Evolutionary conservation across 495 filamentous ascomycete genomes (phyloP).

Genomic region (Cercophora samala): DNA sequence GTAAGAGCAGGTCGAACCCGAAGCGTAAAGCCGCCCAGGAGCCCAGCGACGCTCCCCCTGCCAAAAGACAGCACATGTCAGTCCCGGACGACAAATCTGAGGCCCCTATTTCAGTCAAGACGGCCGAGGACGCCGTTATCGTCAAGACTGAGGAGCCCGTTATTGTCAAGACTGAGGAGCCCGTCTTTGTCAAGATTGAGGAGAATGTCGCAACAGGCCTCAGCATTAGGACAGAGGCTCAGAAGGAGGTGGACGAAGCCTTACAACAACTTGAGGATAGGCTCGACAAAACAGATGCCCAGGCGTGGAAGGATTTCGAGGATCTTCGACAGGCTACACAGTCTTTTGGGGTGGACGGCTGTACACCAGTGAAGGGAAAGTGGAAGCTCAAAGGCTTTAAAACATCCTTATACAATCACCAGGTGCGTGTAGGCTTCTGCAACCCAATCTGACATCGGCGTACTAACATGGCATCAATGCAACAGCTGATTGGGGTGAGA

Average conservation of each 20-base stretch:
- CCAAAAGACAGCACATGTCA: neutral
- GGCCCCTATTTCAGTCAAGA: neutral
- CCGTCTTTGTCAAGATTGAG: neutral
- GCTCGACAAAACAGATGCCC: neutral
- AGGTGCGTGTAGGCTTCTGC: neutral
- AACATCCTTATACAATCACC: slow-evolving; percentile 45
- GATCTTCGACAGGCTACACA: neutral
- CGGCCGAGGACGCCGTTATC: no score
- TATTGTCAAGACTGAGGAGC: no score
- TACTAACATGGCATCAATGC: neutral
- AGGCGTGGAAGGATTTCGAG: neutral
- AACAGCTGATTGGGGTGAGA: slow-evolving; percentile 51
- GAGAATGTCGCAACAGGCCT: neutral
- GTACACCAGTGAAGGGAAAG: slow-evolving; percentile 5
- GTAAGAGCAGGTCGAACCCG: neutral
- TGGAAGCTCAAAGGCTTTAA: slow-evolving; percentile 33
- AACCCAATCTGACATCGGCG: neutral
- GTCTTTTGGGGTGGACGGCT: slow-evolving; percentile 6
- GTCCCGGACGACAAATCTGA: neutral
- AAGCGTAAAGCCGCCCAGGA: neutral
- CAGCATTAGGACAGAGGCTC: neutral
- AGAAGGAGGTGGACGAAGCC: neutral
- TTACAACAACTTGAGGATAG: neutral
- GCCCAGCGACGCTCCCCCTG: neutral
- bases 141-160: no score